A percentile compares a stretch with the other conserved stretches of the same genome.
Evolutionary conservation across 2,329 filamentous ascomycete genomes (phyloP).

Genomic region (Chalaropsis ovoidea): DNA sequence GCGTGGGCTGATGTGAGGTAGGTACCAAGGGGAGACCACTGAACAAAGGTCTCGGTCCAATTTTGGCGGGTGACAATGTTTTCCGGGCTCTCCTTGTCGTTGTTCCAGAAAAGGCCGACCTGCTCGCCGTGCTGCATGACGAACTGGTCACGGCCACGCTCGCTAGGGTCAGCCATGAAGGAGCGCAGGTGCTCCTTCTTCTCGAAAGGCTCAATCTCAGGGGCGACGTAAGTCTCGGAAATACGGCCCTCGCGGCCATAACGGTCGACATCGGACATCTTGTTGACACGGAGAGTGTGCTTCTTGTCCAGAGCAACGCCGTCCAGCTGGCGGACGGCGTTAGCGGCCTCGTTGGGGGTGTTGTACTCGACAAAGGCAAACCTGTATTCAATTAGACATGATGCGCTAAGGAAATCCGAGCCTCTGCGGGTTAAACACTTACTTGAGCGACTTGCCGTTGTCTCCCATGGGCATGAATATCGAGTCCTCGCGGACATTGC

Average conservation of each 20-base stretch:
- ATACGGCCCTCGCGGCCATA: constrained; percentile 89
- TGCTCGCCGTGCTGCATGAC: constrained; percentile 86
- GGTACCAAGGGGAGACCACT: constrained; percentile 94
- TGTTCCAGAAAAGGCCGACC: constrained; percentile 96
- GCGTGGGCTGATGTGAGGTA: constrained; percentile 90
- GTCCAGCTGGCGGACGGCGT: constrained; percentile 81
- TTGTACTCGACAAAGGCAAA: constrained; percentile 97
- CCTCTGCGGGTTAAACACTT: constrained; percentile 32
- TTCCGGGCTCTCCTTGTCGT: constrained; percentile 84
- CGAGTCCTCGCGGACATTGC: constrained; percentile 73
- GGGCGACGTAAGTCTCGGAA: constrained; percentile 78
- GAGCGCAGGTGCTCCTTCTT: constrained; percentile 91
- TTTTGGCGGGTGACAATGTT: constrained; percentile 81
- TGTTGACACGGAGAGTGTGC: constrained; percentile 92
- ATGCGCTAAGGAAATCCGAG: constrained; percentile 1
- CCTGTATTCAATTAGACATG: constrained; percentile 39
- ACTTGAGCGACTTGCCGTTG: constrained; percentile 78
- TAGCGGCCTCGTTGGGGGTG: constrained; percentile 76
- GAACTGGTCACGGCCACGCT: constrained; percentile 85
- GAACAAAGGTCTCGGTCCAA: constrained; percentile 97
- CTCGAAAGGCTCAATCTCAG: constrained; percentile 77
- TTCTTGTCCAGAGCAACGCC: constrained; percentile 86
- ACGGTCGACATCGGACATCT: constrained; percentile 93
- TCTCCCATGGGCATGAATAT: constrained; percentile 92
- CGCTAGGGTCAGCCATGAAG: constrained; percentile 72